Evolutionary conservation across 179 eudicot genomes (phyloP).

Genomic region (Vitellaria paradoxa): DNA sequence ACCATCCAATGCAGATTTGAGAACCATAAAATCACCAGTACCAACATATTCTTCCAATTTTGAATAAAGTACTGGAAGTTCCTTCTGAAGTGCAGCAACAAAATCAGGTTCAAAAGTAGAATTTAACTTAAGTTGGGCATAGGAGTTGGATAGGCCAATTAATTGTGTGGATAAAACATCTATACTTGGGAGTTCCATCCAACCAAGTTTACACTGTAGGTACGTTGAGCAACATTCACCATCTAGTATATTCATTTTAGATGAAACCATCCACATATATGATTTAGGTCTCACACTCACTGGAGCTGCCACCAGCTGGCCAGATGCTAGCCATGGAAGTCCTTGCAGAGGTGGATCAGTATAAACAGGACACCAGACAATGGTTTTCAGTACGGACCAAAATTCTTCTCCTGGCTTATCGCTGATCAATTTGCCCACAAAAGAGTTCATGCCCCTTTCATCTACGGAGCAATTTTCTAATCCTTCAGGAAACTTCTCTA

Average conservation of each 20-base stretch:
- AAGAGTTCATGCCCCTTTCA: slow-evolving; percentile 42
- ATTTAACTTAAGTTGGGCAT: slow-evolving; percentile 51
- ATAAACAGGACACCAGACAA: slow-evolving; percentile 86
- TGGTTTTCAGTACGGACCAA: slow-evolving; percentile 79
- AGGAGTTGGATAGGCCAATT: slow-evolving; percentile 60
- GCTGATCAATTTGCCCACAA: slow-evolving; percentile 45
- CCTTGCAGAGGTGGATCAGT: slow-evolving; percentile 62
- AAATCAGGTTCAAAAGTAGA: slow-evolving; percentile 38
- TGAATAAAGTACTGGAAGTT: slow-evolving; percentile 58
- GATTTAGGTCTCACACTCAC: slow-evolving; percentile 73
- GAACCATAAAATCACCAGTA: slow-evolving; percentile 41
- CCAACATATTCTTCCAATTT: slow-evolving; percentile 65
- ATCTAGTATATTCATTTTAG: slow-evolving; percentile 72
- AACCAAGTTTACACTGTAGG: slow-evolving; percentile 74
- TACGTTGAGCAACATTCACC: slow-evolving; percentile 65
- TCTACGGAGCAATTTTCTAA: slow-evolving; percentile 25
- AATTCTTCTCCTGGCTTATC: slow-evolving; percentile 70
- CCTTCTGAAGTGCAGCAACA: slow-evolving; percentile 65
- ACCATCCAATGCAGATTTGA: slow-evolving; percentile 70
- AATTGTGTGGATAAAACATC: slow-evolving; percentile 69
- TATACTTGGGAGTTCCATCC: slow-evolving; percentile 65
- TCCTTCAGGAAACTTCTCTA: slow-evolving; percentile 20
- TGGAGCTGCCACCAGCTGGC: slow-evolving; percentile 64
- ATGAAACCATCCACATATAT: slow-evolving; percentile 94
- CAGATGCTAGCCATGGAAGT: slow-evolving; percentile 76